Evolutionary conservation across 805 yeast species (phyloP), one percentile per base, ranked within the genome.

Genomic region (Peterozyma xylosa): DNA sequence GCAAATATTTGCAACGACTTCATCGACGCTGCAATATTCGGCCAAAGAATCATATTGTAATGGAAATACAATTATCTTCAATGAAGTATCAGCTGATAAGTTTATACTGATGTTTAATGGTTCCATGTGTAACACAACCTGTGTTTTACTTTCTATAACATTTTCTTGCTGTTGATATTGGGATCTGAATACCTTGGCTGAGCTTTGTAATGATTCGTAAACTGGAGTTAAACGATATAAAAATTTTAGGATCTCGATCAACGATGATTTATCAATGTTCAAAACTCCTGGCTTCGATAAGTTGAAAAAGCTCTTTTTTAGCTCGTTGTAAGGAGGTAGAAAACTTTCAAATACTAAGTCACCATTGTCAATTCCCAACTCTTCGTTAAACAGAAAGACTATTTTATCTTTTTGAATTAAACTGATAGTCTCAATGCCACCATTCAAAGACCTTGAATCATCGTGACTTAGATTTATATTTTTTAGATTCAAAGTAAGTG

Each of bases 341-440:
- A 13, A 13, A 17, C 69, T 45, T 53, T 80, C 85, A 54, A 80
- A 75, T 32, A 81, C 54, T 2, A 80, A 39, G 50, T 80, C 86
- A 6, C 74, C 71, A 35, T 68, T 69, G 1, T 52, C 42, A 29
- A 39, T 39, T 3, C 21, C 39, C 15, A 38, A 29, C 7, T 27
- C 21, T 46, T 13, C 56, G 37, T 21, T 53, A 48, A n/a, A 56
- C 53, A 21, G 53, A 56, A 45, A 74, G 63, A 30, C 47, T 41
- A 27, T 53, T 18, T 56, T 46, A 17, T 46, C 49, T 10, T 45
- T 48, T 16, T 62, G 45, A 3, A 59, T 14, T 5, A 69, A 45
- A 1, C 52, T 45, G n/a, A 75, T 46, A 0, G 48, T 52, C 38
- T 68, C 63, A 2, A 78, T 47, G 1, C 76, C 74, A 2, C 86